Evolutionary conservation across 2,329 filamentous ascomycete genomes (phyloP), one percentile per base, ranked within the genome.

Genomic region (Tolypocladium amazonense): DNA sequence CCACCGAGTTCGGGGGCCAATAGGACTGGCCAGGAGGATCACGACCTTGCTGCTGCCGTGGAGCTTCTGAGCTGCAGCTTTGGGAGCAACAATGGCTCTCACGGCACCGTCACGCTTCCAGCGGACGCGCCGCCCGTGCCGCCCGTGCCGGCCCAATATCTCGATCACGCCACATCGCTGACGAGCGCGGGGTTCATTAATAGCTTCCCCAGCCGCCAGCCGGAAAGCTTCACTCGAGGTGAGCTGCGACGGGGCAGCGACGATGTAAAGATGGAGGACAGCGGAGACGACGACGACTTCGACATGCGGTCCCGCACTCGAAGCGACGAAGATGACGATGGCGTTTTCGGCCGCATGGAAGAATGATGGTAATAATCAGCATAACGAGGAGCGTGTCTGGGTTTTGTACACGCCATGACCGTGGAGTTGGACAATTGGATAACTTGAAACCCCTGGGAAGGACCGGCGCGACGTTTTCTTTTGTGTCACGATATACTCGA

Each of bases 341-440:
- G 92, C 70, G 89, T 97, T 68, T 99, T 99, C 78, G 92, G 92
- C 60, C 85, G 86, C 66, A 97, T 97, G 93, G 94, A 99, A 76
- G 91, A 96, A 74, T 94, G 80, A 76, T 64, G 64, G 64, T 58
- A 59, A 65, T 63, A 63, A 61, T 37, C 37, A n/a, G 55, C 55
- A 45, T 45, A 25, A 56, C 57, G 56, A 54, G 58, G 57, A 62
- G 57, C 58, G 15, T 53, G 37, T 50, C 43, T 18, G 62, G 50
- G n/a, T 35, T n/a, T n/a, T 18, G 56, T 33, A 57, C n/a, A 30
- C 45, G 52, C 52, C 59, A 67, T 68, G 64, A 61, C 64, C 70
- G 67, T 61, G 68, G 71, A 68, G 69, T 70, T 69, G 69, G 67
- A 68, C 67, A 66, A 64, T 66, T 64, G 68, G 66, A 68, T 71